A percentile compares a stretch with the other conserved stretches of the same genome.
These are phyloP conservation scores for Trypethelium eluteriae DNA, from an alignment of 495 filamentous ascomycete genomes.

Conservation along the genomic window DNA sequence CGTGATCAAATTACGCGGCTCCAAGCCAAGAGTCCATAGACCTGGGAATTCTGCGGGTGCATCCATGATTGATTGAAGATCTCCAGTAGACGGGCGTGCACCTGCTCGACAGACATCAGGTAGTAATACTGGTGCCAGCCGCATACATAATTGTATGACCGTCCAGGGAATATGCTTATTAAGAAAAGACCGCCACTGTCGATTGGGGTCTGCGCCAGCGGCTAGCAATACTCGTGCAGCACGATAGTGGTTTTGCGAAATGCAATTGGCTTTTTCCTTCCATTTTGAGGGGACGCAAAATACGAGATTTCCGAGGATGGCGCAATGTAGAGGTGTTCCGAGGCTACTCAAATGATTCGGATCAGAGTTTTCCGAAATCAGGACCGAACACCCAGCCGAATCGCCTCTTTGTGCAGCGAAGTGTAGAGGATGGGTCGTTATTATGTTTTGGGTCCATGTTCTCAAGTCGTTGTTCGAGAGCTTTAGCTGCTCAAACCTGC, in stretches of 20 bases:
- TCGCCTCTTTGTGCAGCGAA: conserved; percentile 21
- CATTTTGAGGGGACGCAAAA: background rate
- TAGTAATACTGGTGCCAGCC: background rate
- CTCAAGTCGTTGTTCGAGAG: background rate
- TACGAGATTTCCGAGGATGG: background rate
- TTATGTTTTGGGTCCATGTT: background rate
- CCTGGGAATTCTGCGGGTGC: background rate
- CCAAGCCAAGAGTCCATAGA: background rate
- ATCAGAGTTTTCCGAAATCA: conserved; percentile 16
- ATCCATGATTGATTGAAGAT: background rate
- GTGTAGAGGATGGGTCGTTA: conserved; percentile 19
- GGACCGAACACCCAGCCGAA: conserved; percentile 15
- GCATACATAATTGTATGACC: background rate
- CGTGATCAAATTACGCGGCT: background rate
- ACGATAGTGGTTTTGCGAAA: background rate
- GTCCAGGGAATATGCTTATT: background rate
- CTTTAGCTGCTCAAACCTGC: no score
- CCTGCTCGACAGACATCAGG: background rate
- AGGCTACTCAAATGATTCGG: conserved; percentile 19
- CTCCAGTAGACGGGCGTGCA: background rate
- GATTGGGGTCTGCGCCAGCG: background rate
- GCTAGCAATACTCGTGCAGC: background rate
- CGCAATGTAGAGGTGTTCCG: conserved; percentile 27
- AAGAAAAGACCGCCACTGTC: background rate
- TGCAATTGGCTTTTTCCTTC: background rate